Conservation (phyloP, 768 basidiomycete genomes). For the Boletus rubroflammeus region DNA sequence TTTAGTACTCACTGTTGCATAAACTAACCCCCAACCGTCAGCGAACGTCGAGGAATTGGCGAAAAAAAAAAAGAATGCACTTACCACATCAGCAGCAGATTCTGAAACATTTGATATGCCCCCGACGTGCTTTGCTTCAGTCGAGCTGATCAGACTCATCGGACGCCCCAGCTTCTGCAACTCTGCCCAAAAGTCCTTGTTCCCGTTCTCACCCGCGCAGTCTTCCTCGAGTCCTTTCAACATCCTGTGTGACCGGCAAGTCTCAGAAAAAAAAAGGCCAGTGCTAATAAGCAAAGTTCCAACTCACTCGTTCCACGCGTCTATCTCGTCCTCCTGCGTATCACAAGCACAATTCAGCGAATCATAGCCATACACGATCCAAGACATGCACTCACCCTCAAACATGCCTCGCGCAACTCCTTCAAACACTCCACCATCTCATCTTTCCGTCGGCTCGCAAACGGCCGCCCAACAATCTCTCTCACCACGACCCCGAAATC, state of each 20-base stretch:
- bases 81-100: slow-evolving; percentile 50
- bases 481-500: slow-evolving; percentile 70
- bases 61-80: slow-evolving; percentile 16
- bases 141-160: slow-evolving; percentile 58
- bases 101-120: slow-evolving; percentile 58
- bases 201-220: slow-evolving; percentile 55
- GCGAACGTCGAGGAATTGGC: background rate
- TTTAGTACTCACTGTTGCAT: slow-evolving; percentile 14
- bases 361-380: background rate
- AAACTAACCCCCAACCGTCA: slow-evolving; percentile 17
- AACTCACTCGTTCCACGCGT: slow-evolving; percentile 72
- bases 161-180: slow-evolving; percentile 47
- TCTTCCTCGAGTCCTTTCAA: slow-evolving; percentile 52
- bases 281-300: background rate
- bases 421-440: slow-evolving; percentile 76
- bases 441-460: slow-evolving; percentile 58
- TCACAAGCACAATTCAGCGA: background rate
- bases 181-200: slow-evolving; percentile 63
- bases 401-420: slow-evolving; percentile 59
- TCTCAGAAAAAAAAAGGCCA: background rate
- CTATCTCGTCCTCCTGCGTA: slow-evolving; percentile 73
- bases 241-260: slow-evolving; percentile 44
- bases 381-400: slow-evolving; percentile 45
- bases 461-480: slow-evolving; percentile 68
- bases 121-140: slow-evolving; percentile 59